A percentile compares a stretch with the other conserved stretches of the same genome.
Evolutionary conservation across 2,329 filamentous ascomycete genomes (phyloP).

Genomic region (Graphilbum fragrans): DNA sequence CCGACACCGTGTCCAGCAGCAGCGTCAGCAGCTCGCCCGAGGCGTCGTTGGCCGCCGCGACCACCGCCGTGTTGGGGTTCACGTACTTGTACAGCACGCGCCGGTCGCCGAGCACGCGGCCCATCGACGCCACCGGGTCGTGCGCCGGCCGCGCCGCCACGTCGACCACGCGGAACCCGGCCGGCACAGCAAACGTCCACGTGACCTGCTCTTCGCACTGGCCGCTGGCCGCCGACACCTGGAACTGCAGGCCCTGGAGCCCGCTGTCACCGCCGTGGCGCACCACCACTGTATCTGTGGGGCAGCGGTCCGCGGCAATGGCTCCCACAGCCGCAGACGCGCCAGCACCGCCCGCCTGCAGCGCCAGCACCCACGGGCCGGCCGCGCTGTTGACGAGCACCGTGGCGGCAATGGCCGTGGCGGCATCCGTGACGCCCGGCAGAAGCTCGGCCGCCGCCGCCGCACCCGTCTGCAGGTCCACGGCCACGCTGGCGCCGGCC

Average conservation of each 20-base stretch:
- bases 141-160: slow-evolving; percentile 59
- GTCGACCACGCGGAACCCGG: slow-evolving; percentile 54
- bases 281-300: slow-evolving; percentile 42
- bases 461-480: slow-evolving; percentile 41
- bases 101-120: slow-evolving; percentile 81
- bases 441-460: slow-evolving; percentile 22
- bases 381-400: slow-evolving; percentile 38
- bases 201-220: slow-evolving; percentile 32
- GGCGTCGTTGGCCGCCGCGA: slow-evolving; percentile 54
- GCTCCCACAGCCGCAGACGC: slow-evolving; percentile 9
- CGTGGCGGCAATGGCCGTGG: slow-evolving; percentile 25
- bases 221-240: slow-evolving; percentile 25
- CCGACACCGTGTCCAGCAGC: slow-evolving; percentile 76
- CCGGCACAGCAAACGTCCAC: slow-evolving; percentile 63
- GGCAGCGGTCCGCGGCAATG: slow-evolving; percentile 30
- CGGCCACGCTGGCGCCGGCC: slow-evolving; percentile 48
- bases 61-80: slow-evolving; percentile 71
- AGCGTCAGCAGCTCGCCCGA: slow-evolving; percentile 56
- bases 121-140: slow-evolving; percentile 89
- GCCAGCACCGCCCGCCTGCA: slow-evolving; percentile 37
- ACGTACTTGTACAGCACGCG: slow-evolving; percentile 97
- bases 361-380: slow-evolving; percentile 40
- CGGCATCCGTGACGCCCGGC: slow-evolving; percentile 8
- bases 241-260: slow-evolving; percentile 44
- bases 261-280: slow-evolving; percentile 29